Evolutionary conservation across 805 yeast species (phyloP), one percentile per base, ranked within the genome.

Genomic region (Suhomyces xylopsoci): DNA sequence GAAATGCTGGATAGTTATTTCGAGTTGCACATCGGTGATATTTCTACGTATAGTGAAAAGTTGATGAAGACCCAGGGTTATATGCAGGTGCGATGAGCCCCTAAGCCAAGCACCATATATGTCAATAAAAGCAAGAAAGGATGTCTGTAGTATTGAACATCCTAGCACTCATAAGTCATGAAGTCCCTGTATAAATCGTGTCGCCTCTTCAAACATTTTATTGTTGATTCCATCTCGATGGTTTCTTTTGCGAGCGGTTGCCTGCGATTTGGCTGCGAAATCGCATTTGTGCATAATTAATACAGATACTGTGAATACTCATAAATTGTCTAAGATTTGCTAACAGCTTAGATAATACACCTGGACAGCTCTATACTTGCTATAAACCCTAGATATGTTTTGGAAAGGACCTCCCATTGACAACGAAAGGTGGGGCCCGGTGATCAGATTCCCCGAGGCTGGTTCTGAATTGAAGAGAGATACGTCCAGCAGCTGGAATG

Each of bases 61-160:
- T 42, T 25, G 45, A 28, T 34, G 2, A 19, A 38, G 20, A 38
- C 24, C 42, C 24, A 9, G 14, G 40, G 20, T 6, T 19, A 22
- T 32, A 45, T 45, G 48, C 48, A 45, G 48, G 48, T 9, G 32
- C 12, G 48, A 45, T 45, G 48, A 45, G 48, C 20, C 14, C 36
- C 34, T 1, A 32, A n/a, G 17, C 17, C 5, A 10, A 28, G 14
- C 7, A 2, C 32, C 32, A 12, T 28, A 12, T 12, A 28, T 10
- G 28, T 12, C 32, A 28, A 12, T 26, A 9, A 26, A 10, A 8
- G 2, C 5, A 9, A 26, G 28, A 10, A 9, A 7, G 28, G 7
- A 7, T 22, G 25, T 4, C 5, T 22, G 7, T 6, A 7, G 25
- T 5, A 5, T 22, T 22, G 28, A 26, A 9, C 9, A 9, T 8